phyloP scores from a whole-genome alignment of 768 basidiomycete genomes.

The Pleurotus platypus region DNA sequence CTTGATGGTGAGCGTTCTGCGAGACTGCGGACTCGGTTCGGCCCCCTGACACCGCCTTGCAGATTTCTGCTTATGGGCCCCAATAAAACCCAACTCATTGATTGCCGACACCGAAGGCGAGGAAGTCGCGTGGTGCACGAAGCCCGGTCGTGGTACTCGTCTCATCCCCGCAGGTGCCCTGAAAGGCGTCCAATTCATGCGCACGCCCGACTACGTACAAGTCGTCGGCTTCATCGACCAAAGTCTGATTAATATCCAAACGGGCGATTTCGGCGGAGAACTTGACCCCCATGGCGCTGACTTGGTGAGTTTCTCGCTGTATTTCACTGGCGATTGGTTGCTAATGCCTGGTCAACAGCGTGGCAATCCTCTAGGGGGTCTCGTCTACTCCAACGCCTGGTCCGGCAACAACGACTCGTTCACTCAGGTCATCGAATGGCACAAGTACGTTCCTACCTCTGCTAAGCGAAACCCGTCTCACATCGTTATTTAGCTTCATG shows the following conservation, averaged over 20 bases:
- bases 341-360: not conserved
- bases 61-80: constrained; percentile 75
- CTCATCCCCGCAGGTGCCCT: constrained; percentile 67
- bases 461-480: constrained; percentile 12
- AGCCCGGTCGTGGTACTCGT: constrained; percentile 68
- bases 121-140: constrained; percentile 76
- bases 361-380: constrained; percentile 52
- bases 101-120: constrained; percentile 69
- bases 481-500: constrained; percentile 41
- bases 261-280: constrained; percentile 61
- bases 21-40: not conserved
- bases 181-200: constrained; percentile 65
- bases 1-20: constrained; percentile 37
- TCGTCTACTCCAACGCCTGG: constrained; percentile 62
- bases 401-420: constrained; percentile 1
- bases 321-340: too few relatives aligned
- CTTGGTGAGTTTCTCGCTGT: constrained; percentile 1
- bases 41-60: constrained; percentile 9
- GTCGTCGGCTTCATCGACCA: constrained; percentile 64
- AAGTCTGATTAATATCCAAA: constrained; percentile 57
- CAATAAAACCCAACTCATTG: constrained; percentile 37
- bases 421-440: constrained; percentile 55
- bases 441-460: constrained; percentile 32
- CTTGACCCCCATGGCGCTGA: constrained; percentile 73
- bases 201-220: constrained; percentile 63